A percentile compares a stretch with the other conserved stretches of the same genome.
These are phyloP conservation scores for Taxawa tesnikishii DNA, from an alignment of 2,329 filamentous ascomycete genomes.

Conservation along the genomic window DNA sequence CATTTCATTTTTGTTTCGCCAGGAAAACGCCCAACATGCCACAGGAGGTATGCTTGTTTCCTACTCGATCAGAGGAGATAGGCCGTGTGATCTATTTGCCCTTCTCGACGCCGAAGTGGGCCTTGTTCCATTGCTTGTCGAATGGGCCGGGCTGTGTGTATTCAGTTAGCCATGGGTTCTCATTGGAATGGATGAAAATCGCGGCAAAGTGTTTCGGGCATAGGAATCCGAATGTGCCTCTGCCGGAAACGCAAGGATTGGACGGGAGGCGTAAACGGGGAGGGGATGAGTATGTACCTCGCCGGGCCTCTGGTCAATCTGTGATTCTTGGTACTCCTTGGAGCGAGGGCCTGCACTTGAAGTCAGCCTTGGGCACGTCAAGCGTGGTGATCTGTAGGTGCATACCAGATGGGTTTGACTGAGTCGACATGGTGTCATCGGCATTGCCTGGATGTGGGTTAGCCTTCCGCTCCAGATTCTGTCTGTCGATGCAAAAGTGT, in stretches of 20 bases:
- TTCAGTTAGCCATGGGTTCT: background rate
- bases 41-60: too few relatives aligned
- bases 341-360: constrained; percentile 18
- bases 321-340: constrained; percentile 20
- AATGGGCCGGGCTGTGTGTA: constrained; percentile 8
- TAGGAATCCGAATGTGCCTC: too few relatives aligned
- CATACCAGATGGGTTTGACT: background rate
- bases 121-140: constrained; percentile 17
- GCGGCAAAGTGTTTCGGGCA: background rate
- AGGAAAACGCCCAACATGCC: too few relatives aligned
- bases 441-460: too few relatives aligned
- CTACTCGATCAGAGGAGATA: too few relatives aligned
- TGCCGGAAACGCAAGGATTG: too few relatives aligned
- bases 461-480: background rate
- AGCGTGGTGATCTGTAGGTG: constrained; percentile 1
- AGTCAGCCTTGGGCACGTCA: constrained; percentile 12
- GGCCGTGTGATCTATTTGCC: too few relatives aligned
- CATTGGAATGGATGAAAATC: background rate
- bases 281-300: constrained; percentile 2
- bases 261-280: too few relatives aligned
- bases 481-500: background rate
- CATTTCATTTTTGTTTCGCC: too few relatives aligned
- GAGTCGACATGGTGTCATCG: background rate
- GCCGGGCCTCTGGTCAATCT: constrained; percentile 15
- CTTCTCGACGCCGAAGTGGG: constrained; percentile 20